A percentile compares a stretch with the other conserved stretches of the same genome.
Evolutionary conservation across 108 stramenopile species (phyloP).

Genomic region (Pseudonitzschia pungens): DNA sequence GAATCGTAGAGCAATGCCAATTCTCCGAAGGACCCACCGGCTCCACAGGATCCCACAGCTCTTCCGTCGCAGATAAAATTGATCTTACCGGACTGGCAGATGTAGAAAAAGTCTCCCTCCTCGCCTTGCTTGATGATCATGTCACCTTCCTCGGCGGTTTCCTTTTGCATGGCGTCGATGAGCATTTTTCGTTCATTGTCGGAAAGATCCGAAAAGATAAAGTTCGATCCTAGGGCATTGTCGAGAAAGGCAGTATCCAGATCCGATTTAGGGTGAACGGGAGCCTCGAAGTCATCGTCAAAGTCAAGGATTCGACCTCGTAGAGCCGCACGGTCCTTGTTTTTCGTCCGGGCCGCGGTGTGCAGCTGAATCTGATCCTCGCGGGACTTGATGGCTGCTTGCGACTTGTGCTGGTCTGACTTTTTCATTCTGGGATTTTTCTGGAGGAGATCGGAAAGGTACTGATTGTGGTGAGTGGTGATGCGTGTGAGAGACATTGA

Average conservation of each 20-base stretch:
- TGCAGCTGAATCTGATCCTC: constrained; percentile 38
- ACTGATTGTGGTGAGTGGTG: neutral
- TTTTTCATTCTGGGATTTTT: neutral
- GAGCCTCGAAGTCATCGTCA: constrained; percentile 30
- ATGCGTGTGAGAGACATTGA: neutral
- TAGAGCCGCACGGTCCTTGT: constrained; percentile 32
- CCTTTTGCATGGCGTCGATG: constrained; percentile 68
- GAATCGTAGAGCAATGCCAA: constrained; percentile 91
- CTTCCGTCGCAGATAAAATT: constrained; percentile 68
- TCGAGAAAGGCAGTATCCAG: constrained; percentile 51
- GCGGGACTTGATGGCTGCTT: constrained; percentile 10
- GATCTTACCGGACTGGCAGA: constrained; percentile 60
- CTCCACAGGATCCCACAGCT: constrained; percentile 57
- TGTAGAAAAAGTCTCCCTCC: constrained; percentile 88
- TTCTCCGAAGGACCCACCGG: constrained; percentile 89
- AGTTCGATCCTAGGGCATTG: constrained; percentile 58
- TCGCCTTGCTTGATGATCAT: constrained; percentile 86
- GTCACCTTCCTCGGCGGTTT: constrained; percentile 43
- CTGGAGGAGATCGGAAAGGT: neutral
- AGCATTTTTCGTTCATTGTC: constrained; percentile 46
- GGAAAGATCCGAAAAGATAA: constrained; percentile 72
- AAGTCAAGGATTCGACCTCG: constrained; percentile 38
- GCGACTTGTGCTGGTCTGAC: neutral
- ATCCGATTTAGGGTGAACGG: constrained; percentile 53
- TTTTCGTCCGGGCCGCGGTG: constrained; percentile 4